Percentiles rank a stretch among this genome's conserved stretches.
These are phyloP conservation scores for Penicillium samsonianum DNA, from an alignment of 495 filamentous ascomycete genomes.

Conservation along the genomic window DNA sequence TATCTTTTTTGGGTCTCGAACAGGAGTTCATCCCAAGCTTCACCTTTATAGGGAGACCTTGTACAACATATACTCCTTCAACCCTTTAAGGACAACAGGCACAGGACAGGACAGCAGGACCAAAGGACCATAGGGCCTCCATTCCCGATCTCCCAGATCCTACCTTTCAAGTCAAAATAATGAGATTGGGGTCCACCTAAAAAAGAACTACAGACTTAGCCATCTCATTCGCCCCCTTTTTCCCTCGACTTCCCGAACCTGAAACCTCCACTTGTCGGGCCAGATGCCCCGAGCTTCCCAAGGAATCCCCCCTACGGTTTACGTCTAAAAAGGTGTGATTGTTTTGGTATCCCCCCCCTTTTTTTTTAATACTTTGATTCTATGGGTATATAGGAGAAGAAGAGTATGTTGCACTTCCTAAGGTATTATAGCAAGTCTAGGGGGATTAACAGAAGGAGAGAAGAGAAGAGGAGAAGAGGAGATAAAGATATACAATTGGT, in stretches of 20 bases:
- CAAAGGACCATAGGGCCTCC: neutral
- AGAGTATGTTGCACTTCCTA: neutral
- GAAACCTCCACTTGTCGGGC: constrained; percentile 9
- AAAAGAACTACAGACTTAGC: neutral
- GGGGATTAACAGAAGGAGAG: neutral
- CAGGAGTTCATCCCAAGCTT: constrained; percentile 5
- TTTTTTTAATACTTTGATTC: neutral
- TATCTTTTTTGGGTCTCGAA: neutral
- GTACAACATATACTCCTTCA: neutral
- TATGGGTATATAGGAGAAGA: neutral
- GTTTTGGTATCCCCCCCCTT: neutral
- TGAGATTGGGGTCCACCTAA: neutral
- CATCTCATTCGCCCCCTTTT: constrained; percentile 20
- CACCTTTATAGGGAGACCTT: neutral
- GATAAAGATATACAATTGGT: no score
- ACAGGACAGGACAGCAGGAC: neutral
- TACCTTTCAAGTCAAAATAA: neutral
- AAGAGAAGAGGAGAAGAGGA: neutral
- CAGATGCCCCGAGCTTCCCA: constrained; percentile 8
- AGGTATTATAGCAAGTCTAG: neutral
- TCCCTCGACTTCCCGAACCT: constrained; percentile 9
- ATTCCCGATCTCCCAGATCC: neutral
- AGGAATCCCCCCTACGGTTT: neutral
- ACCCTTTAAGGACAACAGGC: neutral
- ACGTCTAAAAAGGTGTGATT: neutral